Evolutionary conservation across 176 grass and related monocot genomes (phyloP), one percentile per base, ranked within the genome.

Genomic region (Oryza meridionalis): DNA sequence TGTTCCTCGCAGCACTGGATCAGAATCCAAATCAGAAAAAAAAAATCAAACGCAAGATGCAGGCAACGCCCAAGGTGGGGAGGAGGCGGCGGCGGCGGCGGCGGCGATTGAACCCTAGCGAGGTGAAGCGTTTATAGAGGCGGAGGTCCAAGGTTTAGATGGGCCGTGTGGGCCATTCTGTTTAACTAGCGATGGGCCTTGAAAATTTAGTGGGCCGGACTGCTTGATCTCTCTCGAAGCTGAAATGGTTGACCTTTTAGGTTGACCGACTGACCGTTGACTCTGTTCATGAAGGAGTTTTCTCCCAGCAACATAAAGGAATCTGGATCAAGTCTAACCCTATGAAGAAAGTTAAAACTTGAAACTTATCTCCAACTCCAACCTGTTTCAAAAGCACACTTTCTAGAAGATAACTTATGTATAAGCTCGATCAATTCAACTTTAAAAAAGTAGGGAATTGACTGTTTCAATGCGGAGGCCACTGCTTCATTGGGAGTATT

Each of bases 51-150:
- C 12, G 10, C 15, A n/a, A 49, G 15, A 32, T 7, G 38, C 27
- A 1, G 4, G 5, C 2, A 32, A 19, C 33, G 33, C 33, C 33
- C 33, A 5, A 5, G 33, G 33, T 9, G 12, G 25, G 1, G 11
- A 1, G 63, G 24, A 0, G n/a, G n/a, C n/a, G 7, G 69, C 5
- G 22, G 74, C 7, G 58, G 44, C 38, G 45, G 42, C 9, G 77
- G 3, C 61, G 2, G 55, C 14, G 14, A 2, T 11, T 45, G 45
- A 88, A 88, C 81, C 86, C 75, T 88, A 88, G 81, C 2, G 38
- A 43, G 19, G 55, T 6, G 19, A 9, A 0, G 12, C 13, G 0
- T 76, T 65, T 83, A 75, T 70, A 82, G 47, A 87, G 73, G 68
- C 6, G 11, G 35, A 16, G 9, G 9, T n/a, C 6, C 1, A 32